Percentiles rank a stretch among this genome's conserved stretches.
Conservation (phyloP, 2,329 filamentous ascomycete species). For the Sclerotinia minor region DNA sequence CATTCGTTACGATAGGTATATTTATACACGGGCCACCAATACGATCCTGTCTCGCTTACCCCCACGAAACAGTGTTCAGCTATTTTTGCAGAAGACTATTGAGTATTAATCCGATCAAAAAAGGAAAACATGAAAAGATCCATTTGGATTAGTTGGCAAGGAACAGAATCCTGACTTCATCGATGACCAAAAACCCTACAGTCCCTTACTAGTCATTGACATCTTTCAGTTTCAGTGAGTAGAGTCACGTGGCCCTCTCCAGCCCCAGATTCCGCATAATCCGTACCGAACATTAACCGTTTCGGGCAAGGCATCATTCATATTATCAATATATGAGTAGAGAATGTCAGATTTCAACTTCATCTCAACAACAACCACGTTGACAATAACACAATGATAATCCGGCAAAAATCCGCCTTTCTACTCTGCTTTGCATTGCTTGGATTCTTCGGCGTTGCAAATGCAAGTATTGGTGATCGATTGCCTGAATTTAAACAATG, state of each 20-base stretch:
- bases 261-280: neutral
- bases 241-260: neutral
- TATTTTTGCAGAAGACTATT: too few species aligned
- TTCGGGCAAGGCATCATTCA: neutral
- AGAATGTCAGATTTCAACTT: constrained; percentile 6
- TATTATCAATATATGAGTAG: neutral
- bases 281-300: neutral
- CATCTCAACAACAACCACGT: constrained; percentile 1
- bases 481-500: constrained; percentile 87
- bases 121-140: too few species aligned
- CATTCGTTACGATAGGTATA: too few species aligned
- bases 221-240: too few species aligned
- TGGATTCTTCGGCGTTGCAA: constrained; percentile 46
- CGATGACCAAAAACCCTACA: too few species aligned
- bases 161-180: accelerated
- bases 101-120: too few species aligned
- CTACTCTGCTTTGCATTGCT: constrained; percentile 28
- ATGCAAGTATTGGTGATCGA: constrained; percentile 79
- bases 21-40: too few species aligned
- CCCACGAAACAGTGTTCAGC: too few species aligned
- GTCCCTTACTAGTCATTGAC: too few species aligned
- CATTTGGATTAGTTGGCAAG: too few species aligned
- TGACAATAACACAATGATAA: constrained; percentile 32
- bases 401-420: constrained; percentile 29
- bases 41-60: too few species aligned